phyloP scores from a whole-genome alignment of 345 rosid genomes.

The Salix suchowensis region DNA sequence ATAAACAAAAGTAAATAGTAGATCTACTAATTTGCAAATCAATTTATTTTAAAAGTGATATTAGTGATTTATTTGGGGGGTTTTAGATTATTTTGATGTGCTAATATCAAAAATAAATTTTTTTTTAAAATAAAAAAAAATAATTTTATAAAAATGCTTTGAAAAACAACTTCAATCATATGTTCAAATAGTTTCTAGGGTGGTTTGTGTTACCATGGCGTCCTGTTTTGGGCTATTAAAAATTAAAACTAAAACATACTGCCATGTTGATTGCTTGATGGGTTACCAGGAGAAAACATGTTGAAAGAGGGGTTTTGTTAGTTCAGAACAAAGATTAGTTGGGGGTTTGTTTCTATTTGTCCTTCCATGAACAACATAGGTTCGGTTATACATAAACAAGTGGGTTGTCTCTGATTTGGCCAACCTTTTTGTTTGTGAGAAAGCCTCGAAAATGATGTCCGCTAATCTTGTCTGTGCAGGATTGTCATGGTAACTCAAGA shows the following conservation, averaged over 20 bases:
- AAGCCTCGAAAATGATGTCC: neutral
- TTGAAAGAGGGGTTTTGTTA: neutral
- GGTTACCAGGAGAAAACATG: neutral
- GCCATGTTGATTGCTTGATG: neutral
- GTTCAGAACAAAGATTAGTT: neutral
- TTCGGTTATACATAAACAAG: neutral
- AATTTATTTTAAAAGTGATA: too few species aligned
- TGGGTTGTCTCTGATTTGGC: neutral
- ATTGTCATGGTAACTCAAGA: slow-evolving; percentile 54
- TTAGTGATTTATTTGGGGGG: too few species aligned
- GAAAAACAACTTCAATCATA: too few species aligned
- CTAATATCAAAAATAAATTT: too few species aligned
- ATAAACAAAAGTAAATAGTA: too few species aligned
- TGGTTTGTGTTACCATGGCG: neutral
- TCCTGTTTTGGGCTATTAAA: neutral
- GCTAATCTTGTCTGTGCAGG: neutral
- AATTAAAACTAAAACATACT: too few species aligned
- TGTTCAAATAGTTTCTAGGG: too few species aligned
- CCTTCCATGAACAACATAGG: neutral
- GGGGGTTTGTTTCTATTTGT: neutral
- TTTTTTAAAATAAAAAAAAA: too few species aligned
- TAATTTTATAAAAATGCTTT: too few species aligned
- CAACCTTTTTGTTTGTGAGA: neutral
- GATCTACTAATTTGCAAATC: too few species aligned
- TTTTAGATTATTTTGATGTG: too few species aligned